phyloP scores from a whole-genome alignment of 352 stramenopile species.

The Phytopythium cucurbitacearum region DNA sequence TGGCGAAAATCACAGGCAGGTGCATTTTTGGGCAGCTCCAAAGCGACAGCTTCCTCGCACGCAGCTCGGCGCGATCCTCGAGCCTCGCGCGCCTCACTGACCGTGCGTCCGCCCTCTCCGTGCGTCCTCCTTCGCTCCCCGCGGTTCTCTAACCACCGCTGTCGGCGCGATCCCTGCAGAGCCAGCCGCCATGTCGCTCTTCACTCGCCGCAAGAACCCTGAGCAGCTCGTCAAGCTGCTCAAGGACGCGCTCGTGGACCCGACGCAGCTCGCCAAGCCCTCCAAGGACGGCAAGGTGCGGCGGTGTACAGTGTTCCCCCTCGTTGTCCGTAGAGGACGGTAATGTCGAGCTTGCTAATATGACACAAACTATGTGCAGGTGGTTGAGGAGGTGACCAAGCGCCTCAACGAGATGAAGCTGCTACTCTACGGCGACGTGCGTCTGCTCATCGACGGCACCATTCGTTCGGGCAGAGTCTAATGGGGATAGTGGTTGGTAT shows the following conservation, averaged over 20 bases:
- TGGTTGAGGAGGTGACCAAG: conserved; percentile 72
- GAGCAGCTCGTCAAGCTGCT: conserved; percentile 82
- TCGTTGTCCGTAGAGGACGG: not conserved
- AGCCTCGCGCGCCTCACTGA: too few relatives aligned
- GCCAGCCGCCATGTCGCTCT: conserved; percentile 45
- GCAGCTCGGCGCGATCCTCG: too few relatives aligned
- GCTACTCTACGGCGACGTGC: conserved; percentile 73
- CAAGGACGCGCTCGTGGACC: conserved; percentile 62
- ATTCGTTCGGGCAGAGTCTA: not conserved
- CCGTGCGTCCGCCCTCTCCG: not conserved
- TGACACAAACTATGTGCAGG: conserved; percentile 6
- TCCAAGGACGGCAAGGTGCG: conserved; percentile 58
- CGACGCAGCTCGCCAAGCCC: conserved; percentile 38
- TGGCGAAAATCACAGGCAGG: not conserved
- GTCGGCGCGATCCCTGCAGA: not conserved
- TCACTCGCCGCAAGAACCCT: conserved; percentile 72
- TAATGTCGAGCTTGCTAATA: not conserved
- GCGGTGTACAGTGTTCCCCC: not conserved
- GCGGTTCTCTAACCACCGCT: not conserved
- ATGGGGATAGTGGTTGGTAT: not conserved
- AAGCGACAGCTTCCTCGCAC: not conserved
- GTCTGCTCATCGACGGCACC: conserved; percentile 4
- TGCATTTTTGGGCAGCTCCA: not conserved
- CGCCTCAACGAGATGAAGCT: conserved; percentile 83
- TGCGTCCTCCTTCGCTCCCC: not conserved